Conservation (phyloP, 1,139 yeast genomes). For the Pichia sp. region DNA sequence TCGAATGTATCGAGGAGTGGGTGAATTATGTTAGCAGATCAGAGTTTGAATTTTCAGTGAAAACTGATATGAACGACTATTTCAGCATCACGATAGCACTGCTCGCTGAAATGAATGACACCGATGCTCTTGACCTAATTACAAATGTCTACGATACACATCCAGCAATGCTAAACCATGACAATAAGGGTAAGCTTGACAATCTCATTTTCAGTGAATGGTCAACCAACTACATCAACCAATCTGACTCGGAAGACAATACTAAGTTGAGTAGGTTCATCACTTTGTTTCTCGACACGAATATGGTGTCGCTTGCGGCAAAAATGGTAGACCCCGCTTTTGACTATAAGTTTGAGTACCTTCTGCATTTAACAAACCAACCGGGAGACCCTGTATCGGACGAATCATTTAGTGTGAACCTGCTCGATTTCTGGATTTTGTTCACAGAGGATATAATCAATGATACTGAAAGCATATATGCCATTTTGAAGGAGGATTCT, state of each 20-base stretch:
- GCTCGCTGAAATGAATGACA: constrained; percentile 9
- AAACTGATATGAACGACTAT: constrained; percentile 32
- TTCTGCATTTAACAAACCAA: constrained; percentile 51
- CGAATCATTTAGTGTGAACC: constrained; percentile 59
- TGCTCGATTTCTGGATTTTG: constrained; percentile 77
- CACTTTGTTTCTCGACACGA: constrained; percentile 45
- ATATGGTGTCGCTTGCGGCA: constrained; percentile 43
- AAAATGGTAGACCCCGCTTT: constrained; percentile 36
- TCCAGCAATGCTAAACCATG: constrained; percentile 33
- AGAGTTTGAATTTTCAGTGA: constrained; percentile 31
- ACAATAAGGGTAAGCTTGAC: constrained; percentile 25
- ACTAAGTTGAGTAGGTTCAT: constrained; percentile 44
- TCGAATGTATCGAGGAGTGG: constrained; percentile 34
- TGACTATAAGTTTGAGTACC: constrained; percentile 38
- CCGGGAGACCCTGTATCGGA: constrained; percentile 60
- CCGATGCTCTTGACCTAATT: constrained; percentile 31
- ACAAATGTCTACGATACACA: constrained; percentile 43
- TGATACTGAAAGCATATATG: constrained; percentile 40
- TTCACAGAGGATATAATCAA: constrained; percentile 57
- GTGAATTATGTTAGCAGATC: constrained; percentile 35
- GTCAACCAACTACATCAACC: constrained; percentile 31
- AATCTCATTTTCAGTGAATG: constrained; percentile 36
- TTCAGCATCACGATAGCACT: constrained; percentile 24
- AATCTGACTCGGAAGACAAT: constrained; percentile 33
- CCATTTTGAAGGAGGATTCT: constrained; percentile 27